Conservation (phyloP, 257 asterid species). For the Plantago major region DNA sequence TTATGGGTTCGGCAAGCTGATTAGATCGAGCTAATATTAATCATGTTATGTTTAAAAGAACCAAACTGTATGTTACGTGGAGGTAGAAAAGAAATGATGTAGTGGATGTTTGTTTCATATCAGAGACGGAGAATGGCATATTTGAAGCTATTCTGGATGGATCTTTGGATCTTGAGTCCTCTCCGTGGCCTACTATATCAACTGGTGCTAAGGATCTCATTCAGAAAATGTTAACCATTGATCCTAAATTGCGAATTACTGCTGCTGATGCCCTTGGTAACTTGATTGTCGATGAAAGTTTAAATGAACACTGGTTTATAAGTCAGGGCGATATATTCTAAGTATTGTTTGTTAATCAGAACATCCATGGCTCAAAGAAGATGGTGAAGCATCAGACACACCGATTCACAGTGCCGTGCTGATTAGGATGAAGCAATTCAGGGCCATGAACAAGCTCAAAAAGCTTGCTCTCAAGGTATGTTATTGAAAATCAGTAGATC, state of each 20-base stretch:
- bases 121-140: conserved; percentile 59
- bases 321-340: not conserved
- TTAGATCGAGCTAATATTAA: not conserved
- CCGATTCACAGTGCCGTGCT: conserved; percentile 85
- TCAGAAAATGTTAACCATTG: conserved; percentile 43
- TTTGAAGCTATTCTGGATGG: conserved; percentile 48
- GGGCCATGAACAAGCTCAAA: conserved; percentile 89
- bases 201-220: conserved; percentile 59
- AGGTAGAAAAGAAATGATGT: no score
- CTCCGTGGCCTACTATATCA: conserved; percentile 69
- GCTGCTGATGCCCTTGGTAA: conserved; percentile 63
- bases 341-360: conserved; percentile 37
- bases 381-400: conserved; percentile 81
- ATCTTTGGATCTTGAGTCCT: conserved; percentile 33
- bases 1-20: not conserved
- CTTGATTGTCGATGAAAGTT: not conserved
- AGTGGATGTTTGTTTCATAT: not conserved
- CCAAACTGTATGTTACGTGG: no score
- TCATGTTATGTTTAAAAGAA: not conserved
- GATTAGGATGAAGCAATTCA: conserved; percentile 83
- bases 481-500: not conserved
- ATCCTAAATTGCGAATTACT: conserved; percentile 49
- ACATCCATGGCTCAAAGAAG: conserved; percentile 91
- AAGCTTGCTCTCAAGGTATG: conserved; percentile 83
- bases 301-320: not conserved